Conservation (phyloP, 129 eudicot species). For the Lactuca saligna region DNA sequence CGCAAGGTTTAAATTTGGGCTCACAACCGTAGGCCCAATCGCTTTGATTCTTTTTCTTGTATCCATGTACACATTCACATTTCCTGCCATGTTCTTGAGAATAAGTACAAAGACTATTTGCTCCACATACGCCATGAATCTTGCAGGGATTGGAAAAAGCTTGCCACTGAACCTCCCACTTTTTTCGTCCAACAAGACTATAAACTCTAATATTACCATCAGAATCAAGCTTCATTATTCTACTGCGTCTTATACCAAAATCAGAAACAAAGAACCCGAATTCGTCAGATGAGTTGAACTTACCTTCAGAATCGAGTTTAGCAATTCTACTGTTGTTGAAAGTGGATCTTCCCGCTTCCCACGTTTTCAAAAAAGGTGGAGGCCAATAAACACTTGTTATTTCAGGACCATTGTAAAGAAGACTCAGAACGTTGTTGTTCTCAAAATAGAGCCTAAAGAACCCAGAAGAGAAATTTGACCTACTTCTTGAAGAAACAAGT, state of each 20-base stretch:
- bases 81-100: constrained; percentile 20
- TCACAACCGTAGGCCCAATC: constrained; percentile 37
- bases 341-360: constrained; percentile 30
- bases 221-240: constrained; percentile 42
- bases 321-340: constrained; percentile 38
- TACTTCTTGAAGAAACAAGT: constrained; percentile 41
- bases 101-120: constrained; percentile 34
- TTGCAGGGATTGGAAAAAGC: constrained; percentile 19
- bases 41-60: constrained; percentile 23
- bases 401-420: constrained; percentile 37
- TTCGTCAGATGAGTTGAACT: constrained; percentile 38
- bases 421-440: constrained; percentile 41
- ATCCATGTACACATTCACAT: constrained; percentile 38
- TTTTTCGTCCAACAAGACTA: constrained; percentile 21
- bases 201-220: constrained; percentile 45
- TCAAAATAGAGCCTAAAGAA: constrained; percentile 43
- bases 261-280: constrained; percentile 27
- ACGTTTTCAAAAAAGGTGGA: constrained; percentile 23
- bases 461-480: constrained; percentile 40
- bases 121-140: constrained; percentile 48
- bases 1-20: constrained; percentile 9
- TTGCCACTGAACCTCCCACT: constrained; percentile 47
- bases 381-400: constrained; percentile 41
- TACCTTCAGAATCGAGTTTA: constrained; percentile 38
- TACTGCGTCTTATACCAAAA: constrained; percentile 24